A percentile compares a stretch with the other conserved stretches of the same genome.
phyloP scores from a whole-genome alignment of 1,284 basidiomycete species.

The Sporisorium scitamineum region DNA sequence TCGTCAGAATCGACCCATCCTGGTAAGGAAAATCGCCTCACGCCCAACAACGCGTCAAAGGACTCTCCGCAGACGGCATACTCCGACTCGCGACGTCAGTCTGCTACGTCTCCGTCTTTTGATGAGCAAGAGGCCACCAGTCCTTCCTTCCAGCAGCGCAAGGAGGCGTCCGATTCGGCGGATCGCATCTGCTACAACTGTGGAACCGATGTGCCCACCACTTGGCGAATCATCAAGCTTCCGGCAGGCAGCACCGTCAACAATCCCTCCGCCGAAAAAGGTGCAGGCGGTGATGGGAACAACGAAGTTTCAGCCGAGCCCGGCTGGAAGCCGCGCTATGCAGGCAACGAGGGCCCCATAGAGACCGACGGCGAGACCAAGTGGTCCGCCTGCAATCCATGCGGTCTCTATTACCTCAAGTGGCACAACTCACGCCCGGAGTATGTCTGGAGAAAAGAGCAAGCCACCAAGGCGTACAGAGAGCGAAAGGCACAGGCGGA shows the following conservation, averaged over 20 bases:
- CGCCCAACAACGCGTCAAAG: constrained; percentile 8
- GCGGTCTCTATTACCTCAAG: constrained; percentile 63
- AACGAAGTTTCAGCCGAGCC: constrained; percentile 18
- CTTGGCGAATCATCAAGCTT: constrained; percentile 59
- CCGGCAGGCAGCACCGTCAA: constrained; percentile 46
- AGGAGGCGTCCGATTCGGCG: constrained; percentile 14
- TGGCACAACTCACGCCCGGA: constrained; percentile 57
- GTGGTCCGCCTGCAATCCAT: constrained; percentile 66
- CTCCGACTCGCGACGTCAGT: constrained; percentile 22
- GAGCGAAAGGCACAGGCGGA: constrained; percentile 35
- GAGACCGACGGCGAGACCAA: constrained; percentile 48
- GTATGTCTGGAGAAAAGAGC: constrained; percentile 53
- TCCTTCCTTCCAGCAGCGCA: constrained; percentile 24
- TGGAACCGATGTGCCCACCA: constrained; percentile 47
- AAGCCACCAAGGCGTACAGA: constrained; percentile 34
- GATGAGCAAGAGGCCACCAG: constrained; percentile 25
- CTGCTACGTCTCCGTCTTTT: constrained; percentile 18
- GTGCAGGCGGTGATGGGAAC: constrained; percentile 13
- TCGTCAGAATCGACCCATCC: constrained; percentile 8
- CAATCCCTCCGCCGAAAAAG: constrained; percentile 50
- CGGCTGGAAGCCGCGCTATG: constrained; percentile 27
- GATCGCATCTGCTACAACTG: constrained; percentile 64
- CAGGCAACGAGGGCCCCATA: constrained; percentile 19
- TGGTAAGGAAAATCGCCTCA: constrained; percentile 36
- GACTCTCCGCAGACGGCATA: constrained; percentile 16